Evolutionary conservation across 495 filamentous ascomycete species (phyloP), one percentile per base, ranked within the genome.

Genomic region (Aspergillus carlsbadensis): DNA sequence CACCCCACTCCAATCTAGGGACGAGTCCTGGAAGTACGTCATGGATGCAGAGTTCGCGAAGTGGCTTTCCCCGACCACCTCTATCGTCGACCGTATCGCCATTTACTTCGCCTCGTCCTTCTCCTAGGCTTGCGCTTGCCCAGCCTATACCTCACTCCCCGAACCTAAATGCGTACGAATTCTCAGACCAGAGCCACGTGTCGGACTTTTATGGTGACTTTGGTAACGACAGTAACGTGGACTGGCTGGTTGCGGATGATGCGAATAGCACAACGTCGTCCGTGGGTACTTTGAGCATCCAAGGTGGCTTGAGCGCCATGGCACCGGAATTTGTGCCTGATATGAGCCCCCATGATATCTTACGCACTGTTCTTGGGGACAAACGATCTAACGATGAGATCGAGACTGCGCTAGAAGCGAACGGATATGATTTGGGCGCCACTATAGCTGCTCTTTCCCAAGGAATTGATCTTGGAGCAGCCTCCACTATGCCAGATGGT

Each of bases 281-380:
- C 10, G 83, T 85, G 4, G 80, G 82, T 18, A 84, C 84, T 3
- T 77, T 78, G 37, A 81, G 81, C 41, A 58, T 73, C 10, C 83
- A 81, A 52, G 88, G 83, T 20, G 78, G 87, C 26, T 86, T 90
- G 58, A 89, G 87, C 52, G 87, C 86, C 17, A 88, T 87, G 7
- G 87, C 91, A 14, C 85, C 92, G 53, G 95, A 90, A 64, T 83
- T 90, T 56, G 84, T 89, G 24, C 83, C 86, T 33, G 92, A 98
- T 64, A 99, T 99, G 95, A 94, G 90, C 48, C 92, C 95, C 3
- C 95, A 96, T 75, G 95, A 99, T 70, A 99, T 99, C 80, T 78
- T 99, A 40, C 88, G 95, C 46, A 96, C 92, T 10, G 94, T 99
- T 29, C 78, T 99, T 33, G 91, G 93, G 10, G 91, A 92, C 64